A percentile compares a stretch with the other conserved stretches of the same genome.
Evolutionary conservation across 1,284 basidiomycete species (phyloP).

Genomic region (Tranzscheliella williamsii): DNA sequence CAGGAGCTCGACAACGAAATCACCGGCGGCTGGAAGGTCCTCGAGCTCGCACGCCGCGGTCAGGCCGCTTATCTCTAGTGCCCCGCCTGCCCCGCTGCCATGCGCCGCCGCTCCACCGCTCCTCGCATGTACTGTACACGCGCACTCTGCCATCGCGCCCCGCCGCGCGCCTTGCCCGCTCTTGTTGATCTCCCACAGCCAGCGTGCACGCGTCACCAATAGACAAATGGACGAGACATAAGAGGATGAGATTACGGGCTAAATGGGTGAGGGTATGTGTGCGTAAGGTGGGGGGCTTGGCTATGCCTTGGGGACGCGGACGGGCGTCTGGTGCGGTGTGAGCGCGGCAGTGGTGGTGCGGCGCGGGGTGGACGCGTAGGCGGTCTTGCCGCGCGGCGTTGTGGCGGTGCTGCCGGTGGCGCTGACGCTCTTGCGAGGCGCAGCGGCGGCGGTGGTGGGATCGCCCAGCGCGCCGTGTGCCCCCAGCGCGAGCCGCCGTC

Average conservation of each 20-base stretch:
- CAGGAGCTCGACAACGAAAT: conserved; percentile 69
- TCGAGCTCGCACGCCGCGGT: conserved; percentile 64
- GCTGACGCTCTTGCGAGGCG: not conserved
- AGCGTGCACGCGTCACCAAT: no score
- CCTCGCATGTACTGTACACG: no score
- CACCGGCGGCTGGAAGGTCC: conserved; percentile 96
- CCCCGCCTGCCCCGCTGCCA: no score
- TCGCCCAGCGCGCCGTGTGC: conserved; percentile 6
- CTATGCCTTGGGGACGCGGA: conserved; percentile 1
- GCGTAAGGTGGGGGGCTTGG: no score
- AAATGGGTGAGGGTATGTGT: no score
- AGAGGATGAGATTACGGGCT: no score
- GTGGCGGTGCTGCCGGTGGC: not conserved
- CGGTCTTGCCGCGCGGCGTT: not conserved
- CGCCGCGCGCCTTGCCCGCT: no score
- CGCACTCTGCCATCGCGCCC: no score
- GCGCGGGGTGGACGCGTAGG: conserved; percentile 8
- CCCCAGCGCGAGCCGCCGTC: conserved; percentile 6
- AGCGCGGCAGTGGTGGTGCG: conserved; percentile 8
- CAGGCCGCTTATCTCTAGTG: conserved; percentile 45
- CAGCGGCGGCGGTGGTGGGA: not conserved
- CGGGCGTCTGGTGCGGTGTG: conserved; percentile 2
- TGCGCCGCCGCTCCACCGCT: no score
- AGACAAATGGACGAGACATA: no score
- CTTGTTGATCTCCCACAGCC: no score